Base-by-base conservation (phyloP, 441 rosid species). In the Dalechampia spathulata region DNA sequence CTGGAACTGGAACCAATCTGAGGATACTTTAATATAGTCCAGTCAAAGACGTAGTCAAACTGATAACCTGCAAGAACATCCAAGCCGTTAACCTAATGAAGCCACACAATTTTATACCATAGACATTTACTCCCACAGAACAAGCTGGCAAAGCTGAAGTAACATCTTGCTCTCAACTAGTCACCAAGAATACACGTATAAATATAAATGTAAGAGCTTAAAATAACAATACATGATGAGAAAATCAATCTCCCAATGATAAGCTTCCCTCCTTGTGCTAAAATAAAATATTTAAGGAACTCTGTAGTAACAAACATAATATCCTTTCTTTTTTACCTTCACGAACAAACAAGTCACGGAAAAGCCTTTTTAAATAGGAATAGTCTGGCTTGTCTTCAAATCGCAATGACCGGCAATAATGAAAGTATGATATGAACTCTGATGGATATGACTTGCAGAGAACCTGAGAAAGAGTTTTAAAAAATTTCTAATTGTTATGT, bases 321-420 rank as follows among this genome's bases (percentile, higher is more conserved):
- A 15, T 6, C 8, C 17, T 20, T 12, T n/a, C n/a, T 20, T 26
- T 34, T 44, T 57, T 58, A 91, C 96, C 86, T 91, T 88, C 96
- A 57, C 95, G 78, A 58, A 88, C 83, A 65, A 86, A 91, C 52
- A 88, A 80, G 66, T 91, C 98, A 38, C 93, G 83, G 71, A 91
- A 91, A 70, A 88, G 90, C 66, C 86, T 88, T 79, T 88, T 86
- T 74, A 91, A 66, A 74, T 88, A 88, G 30, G 95, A 79, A 68
- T 91, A 88, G 61, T 91, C 96, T 21, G 98, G 98, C 64, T 87
- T 91, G 73, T 87, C 96, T 65, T 91, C 98, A 62, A 91, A 91
- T 55, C 86, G 78, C 71, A 91, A 64, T 13, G 96, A 86, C 40
- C 95, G 84, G 48, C 93, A 86, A 57, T 88, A 91, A 57, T 79